Evolutionary conservation across 805 yeast species (phyloP), one percentile per base, ranked within the genome.

Genomic region (Starmerella sirachaensis): DNA sequence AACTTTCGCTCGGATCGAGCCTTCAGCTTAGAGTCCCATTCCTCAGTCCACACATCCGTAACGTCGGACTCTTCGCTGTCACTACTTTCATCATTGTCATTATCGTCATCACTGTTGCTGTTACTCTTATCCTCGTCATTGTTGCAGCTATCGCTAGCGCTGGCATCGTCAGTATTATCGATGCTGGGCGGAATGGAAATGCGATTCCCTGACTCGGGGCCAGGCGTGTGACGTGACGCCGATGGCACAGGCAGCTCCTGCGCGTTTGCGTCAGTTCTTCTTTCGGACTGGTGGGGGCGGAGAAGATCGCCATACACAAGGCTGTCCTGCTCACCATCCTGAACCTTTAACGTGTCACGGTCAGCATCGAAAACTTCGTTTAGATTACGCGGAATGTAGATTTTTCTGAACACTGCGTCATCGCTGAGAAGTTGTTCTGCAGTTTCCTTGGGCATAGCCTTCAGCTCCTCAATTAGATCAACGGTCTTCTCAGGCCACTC

Each of bases 391-490:
- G 63, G 88, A 74, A 61, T 84, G 75, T 62, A 91, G 60, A 40
- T 91, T 4, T 86, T 74, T 55, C 98, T 66, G 59, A 91, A 91
- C 5, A 91, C 75, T 38, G 82, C 93, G 57, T 91, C 98, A 45
- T 80, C 83, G 18, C 73, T 75, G 29, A 69, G 70, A 35, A 69
- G 76, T 13, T 55, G 52, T 19, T 58, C 62, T 5, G 60, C 49
- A 14, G 46, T 38, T 12, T 51, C 55, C 2, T 40, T 38, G 6
- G 58, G 57, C 33, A 55, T 26, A 1, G 28, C 35, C 19, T 41
- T 46, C 19, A 58, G 48, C 38, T 45, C 36, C 17, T 40, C 43
- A 9, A 52, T 43, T 10, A 57, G 44, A 6, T 44, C 34, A 8
- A 46, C 55, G 8, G 48, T 55, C 26, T 54, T 54, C 29, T 67